Conservation (phyloP, 768 basidiomycete species). For the Lactifluus hygrophoroides region DNA sequence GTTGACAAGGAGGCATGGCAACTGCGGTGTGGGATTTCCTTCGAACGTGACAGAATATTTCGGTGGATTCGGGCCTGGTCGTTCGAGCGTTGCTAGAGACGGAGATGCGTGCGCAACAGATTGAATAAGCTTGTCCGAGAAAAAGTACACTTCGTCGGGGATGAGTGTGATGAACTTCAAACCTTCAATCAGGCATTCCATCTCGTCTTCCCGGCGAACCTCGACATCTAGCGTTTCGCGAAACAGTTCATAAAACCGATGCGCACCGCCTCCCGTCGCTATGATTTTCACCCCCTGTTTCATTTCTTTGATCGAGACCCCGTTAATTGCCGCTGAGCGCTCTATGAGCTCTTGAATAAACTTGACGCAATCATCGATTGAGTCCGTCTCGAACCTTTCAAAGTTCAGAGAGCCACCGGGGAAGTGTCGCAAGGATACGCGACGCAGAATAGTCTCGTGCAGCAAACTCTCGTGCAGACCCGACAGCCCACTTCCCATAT, state of each 20-base stretch:
- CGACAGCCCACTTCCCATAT: conserved; percentile 30
- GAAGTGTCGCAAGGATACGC: conserved; percentile 68
- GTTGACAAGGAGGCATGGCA: conserved; percentile 95
- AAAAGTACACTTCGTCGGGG: conserved; percentile 96
- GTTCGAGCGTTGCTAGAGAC: conserved; percentile 41
- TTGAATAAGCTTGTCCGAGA: conserved; percentile 94
- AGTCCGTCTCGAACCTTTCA: conserved; percentile 90
- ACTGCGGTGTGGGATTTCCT: conserved; percentile 70
- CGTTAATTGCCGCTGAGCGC: conserved; percentile 76
- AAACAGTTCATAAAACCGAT: conserved; percentile 86
- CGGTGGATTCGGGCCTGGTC: conserved; percentile 88
- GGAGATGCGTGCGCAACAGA: conserved; percentile 36
- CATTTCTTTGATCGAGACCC: conserved; percentile 87
- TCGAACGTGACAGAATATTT: conserved; percentile 85
- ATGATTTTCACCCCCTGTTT: conserved; percentile 86
- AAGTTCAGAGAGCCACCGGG: conserved; percentile 98
- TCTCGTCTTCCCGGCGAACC: conserved; percentile 89
- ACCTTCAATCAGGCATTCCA: conserved; percentile 97
- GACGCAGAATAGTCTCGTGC: conserved; percentile 58
- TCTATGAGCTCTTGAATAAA: conserved; percentile 86
- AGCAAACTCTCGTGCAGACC: conserved; percentile 37
- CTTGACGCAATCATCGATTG: conserved; percentile 72
- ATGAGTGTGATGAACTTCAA: conserved; percentile 94
- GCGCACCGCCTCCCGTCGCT: conserved; percentile 96
- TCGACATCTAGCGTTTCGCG: conserved; percentile 68